phyloP scores from a whole-genome alignment of 306 rosid species.

The Malus sylvestris region DNA sequence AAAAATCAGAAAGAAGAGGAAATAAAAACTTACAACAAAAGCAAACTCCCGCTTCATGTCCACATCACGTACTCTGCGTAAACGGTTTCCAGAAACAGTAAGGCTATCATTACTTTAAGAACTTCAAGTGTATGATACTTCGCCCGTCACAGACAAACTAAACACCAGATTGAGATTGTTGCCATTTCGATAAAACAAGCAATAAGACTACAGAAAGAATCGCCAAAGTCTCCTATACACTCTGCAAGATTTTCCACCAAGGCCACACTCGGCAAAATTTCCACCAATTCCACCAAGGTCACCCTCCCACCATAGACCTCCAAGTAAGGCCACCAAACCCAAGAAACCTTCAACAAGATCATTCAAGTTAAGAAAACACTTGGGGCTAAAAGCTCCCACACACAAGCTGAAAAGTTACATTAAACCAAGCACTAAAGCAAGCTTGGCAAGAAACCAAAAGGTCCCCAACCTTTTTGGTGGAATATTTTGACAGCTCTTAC shows the following conservation, averaged over 20 bases:
- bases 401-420: conserved; percentile 42
- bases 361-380: conserved; percentile 59
- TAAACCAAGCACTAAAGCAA: conserved; percentile 39
- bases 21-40: conserved; percentile 67
- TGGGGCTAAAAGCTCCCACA: conserved; percentile 43
- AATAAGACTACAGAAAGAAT: conserved; percentile 83
- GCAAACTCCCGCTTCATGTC: conserved; percentile 89
- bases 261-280: conserved; percentile 64
- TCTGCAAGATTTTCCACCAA: conserved; percentile 74
- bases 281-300: conserved; percentile 85
- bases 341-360: conserved; percentile 87
- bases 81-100: conserved; percentile 85
- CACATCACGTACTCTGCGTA: conserved; percentile 92
- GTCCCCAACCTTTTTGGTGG: conserved; percentile 19
- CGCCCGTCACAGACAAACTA: conserved; percentile 75
- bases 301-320: conserved; percentile 86
- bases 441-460: conserved; percentile 37
- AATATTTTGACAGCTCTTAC: conserved; percentile 22
- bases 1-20: background rate
- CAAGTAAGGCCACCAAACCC: conserved; percentile 61
- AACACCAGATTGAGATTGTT: conserved; percentile 87
- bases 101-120: conserved; percentile 87
- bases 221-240: conserved; percentile 64
- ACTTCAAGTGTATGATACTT: conserved; percentile 67
- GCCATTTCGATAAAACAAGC: conserved; percentile 85